Evolutionary conservation across 345 rosid genomes (phyloP).

Genomic region (Clarkia xantiana): DNA sequence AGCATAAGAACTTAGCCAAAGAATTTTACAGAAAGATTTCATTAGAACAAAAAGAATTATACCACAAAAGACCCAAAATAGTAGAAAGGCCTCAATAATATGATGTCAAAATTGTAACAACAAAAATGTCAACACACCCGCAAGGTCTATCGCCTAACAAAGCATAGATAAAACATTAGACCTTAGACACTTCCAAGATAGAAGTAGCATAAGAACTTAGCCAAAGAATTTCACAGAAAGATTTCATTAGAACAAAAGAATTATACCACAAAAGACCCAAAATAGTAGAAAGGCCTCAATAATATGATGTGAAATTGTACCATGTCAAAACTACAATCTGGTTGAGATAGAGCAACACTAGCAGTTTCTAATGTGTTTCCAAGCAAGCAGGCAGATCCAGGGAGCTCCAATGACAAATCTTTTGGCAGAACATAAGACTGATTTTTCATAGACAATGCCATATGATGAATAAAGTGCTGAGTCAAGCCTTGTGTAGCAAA

Average conservation of each 20-base stretch:
- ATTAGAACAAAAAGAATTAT: too few relatives aligned
- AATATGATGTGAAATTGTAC: constrained; percentile 22
- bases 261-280: neutral
- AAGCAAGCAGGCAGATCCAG: constrained; percentile 82
- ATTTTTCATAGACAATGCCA: constrained; percentile 52
- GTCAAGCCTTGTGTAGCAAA: constrained; percentile 51
- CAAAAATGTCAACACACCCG: too few relatives aligned
- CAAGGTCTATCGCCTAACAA: too few relatives aligned
- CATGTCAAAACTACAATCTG: constrained; percentile 72
- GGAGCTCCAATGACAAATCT: constrained; percentile 46
- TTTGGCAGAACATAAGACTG: constrained; percentile 43
- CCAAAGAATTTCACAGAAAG: neutral
- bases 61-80: too few relatives aligned
- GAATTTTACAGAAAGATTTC: too few relatives aligned
- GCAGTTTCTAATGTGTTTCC: constrained; percentile 83
- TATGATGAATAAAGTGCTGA: constrained; percentile 61
- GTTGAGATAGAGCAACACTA: constrained; percentile 56
- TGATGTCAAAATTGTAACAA: too few relatives aligned
- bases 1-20: too few relatives aligned
- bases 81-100: too few relatives aligned
- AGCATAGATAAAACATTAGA: too few relatives aligned
- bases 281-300: neutral
- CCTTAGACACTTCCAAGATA: too few relatives aligned
- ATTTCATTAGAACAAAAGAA: too few relatives aligned
- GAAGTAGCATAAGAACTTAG: neutral